Conservation (phyloP, 768 basidiomycete genomes). For the Mrakia frigida region DNA sequence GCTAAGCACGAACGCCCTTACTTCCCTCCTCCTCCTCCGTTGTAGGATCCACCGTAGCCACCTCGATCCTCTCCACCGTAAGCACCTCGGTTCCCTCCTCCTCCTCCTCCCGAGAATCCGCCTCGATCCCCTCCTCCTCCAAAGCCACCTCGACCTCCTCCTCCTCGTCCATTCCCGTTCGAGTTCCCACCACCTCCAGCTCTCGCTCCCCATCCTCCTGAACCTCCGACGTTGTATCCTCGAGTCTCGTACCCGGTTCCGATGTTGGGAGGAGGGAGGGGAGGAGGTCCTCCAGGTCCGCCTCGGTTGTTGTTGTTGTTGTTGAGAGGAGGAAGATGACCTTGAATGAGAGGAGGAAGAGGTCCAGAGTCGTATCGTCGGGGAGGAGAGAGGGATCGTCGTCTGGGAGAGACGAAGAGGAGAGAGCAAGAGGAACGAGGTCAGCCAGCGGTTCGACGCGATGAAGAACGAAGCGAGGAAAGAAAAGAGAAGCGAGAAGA, state of each 20-base stretch:
- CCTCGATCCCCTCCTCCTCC: background rate
- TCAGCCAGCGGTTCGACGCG: background rate
- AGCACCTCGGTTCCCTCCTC: background rate
- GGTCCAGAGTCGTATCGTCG: slow-evolving; percentile 2
- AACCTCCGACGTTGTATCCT: slow-evolving; percentile 1
- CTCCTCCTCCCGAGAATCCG: background rate
- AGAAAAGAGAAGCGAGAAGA: background rate
- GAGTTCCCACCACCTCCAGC: background rate
- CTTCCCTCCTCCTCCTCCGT: too few species aligned
- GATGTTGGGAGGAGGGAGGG: background rate
- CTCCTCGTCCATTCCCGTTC: background rate
- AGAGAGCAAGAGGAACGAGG: background rate
- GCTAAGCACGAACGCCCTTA: too few species aligned
- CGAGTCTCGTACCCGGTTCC: slow-evolving; percentile 7
- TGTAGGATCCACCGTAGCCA: too few species aligned
- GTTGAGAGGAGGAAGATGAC: background rate
- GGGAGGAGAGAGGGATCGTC: slow-evolving; percentile 1
- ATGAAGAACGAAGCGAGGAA: background rate
- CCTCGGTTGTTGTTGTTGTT: background rate
- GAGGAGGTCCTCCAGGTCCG: background rate
- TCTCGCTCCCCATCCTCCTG: background rate
- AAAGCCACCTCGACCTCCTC: background rate
- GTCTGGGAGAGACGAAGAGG: background rate
- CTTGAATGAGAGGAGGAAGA: slow-evolving; percentile 5
- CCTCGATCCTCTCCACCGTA: too few species aligned